Evolutionary conservation across 2,329 filamentous ascomycete genomes (phyloP).

Genomic region (Penicillium olsonii): DNA sequence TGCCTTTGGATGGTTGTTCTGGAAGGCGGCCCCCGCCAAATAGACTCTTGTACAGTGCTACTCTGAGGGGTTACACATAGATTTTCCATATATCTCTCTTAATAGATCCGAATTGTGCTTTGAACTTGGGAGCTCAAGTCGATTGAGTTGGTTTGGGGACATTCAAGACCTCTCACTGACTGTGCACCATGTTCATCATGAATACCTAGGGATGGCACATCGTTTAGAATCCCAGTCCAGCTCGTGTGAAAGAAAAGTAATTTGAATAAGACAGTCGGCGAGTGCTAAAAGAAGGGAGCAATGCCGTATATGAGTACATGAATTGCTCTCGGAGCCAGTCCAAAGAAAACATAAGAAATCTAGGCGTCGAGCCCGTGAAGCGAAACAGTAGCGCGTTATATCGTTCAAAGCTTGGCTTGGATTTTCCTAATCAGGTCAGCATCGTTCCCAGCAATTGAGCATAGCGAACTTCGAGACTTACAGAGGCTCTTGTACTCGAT

Average conservation of each 20-base stretch:
- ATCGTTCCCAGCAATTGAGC: not conserved
- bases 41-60: conserved; percentile 8
- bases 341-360: not conserved
- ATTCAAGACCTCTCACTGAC: too few relatives aligned
- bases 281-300: too few relatives aligned
- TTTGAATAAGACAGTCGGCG: too few relatives aligned
- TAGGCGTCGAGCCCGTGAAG: too few relatives aligned
- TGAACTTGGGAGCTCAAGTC: not conserved
- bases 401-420: not conserved
- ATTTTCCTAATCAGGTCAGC: not conserved
- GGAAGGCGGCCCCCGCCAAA: conserved; percentile 31
- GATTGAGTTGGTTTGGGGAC: too few relatives aligned
- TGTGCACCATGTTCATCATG: too few relatives aligned
- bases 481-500: not conserved
- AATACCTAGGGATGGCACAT: too few relatives aligned
- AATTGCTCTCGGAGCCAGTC: not conserved
- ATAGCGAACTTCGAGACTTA: not conserved
- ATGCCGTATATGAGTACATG: not conserved
- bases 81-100: not conserved
- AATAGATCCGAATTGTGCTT: not conserved
- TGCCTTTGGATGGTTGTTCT: conserved; percentile 40
- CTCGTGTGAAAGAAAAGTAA: too few relatives aligned
- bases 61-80: not conserved
- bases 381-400: too few relatives aligned
- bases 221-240: too few relatives aligned